A percentile compares a stretch with the other conserved stretches of the same genome.
These are phyloP conservation scores for Taphrina confusa DNA, from an alignment of 1,139 yeast species.

Conservation along the genomic window DNA sequence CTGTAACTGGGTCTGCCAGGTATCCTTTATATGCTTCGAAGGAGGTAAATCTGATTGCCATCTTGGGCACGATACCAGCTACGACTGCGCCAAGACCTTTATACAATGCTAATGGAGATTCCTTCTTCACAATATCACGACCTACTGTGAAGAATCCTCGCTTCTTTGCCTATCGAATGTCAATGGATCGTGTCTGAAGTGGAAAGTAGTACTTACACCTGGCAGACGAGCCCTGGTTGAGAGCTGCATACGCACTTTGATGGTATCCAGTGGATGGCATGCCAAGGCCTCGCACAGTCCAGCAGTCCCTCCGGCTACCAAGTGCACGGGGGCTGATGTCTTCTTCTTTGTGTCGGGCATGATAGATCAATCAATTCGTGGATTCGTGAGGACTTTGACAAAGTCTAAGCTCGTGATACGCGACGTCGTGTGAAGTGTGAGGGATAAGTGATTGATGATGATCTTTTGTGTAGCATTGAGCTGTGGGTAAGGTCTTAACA, in stretches of 20 bases:
- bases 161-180: constrained; percentile 51
- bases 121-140: constrained; percentile 70
- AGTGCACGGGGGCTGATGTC: constrained; percentile 51
- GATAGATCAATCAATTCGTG: too few species aligned
- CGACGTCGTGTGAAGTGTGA: too few species aligned
- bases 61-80: constrained; percentile 95
- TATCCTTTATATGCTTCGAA: constrained; percentile 82
- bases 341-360: constrained; percentile 39
- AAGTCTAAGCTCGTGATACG: too few species aligned
- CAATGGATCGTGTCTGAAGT: constrained; percentile 50
- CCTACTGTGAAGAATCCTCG: constrained; percentile 90
- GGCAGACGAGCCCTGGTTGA: constrained; percentile 32
- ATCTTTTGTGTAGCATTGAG: too few species aligned
- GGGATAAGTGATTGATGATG: too few species aligned
- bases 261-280: constrained; percentile 90
- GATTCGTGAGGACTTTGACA: too few species aligned
- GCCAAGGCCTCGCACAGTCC: constrained; percentile 94
- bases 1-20: constrained; percentile 58
- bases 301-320: constrained; percentile 95
- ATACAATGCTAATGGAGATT: constrained; percentile 81
- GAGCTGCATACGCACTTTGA: constrained; percentile 59
- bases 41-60: constrained; percentile 95
- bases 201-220: constrained; percentile 44
- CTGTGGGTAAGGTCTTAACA: too few species aligned
- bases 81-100: constrained; percentile 97